Conservation (phyloP, 2,329 filamentous ascomycete genomes). For the Aspergillus sp. region DNA sequence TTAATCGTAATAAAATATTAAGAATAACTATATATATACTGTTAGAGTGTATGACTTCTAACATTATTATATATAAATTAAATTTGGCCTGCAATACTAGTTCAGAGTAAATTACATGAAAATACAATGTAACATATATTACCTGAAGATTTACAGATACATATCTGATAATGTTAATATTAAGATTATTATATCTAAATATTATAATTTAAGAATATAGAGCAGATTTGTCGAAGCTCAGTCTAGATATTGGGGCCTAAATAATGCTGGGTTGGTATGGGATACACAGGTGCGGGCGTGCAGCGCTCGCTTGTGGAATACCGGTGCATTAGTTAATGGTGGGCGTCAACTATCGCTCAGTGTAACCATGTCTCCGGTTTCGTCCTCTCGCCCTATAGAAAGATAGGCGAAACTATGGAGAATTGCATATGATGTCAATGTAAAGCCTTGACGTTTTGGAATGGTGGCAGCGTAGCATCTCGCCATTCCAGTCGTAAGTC, state of each 20-base stretch:
- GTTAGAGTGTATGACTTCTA: too few species aligned
- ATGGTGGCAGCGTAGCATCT: too few species aligned
- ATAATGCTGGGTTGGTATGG: conserved; percentile 1
- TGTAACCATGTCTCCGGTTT: too few species aligned
- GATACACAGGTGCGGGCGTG: neutral
- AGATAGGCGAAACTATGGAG: too few species aligned
- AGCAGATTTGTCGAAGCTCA: neutral
- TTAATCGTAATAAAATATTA: neutral
- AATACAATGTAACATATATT: conserved; percentile 1
- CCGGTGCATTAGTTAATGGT: neutral
- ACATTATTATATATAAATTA: neutral
- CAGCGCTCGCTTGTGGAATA: neutral
- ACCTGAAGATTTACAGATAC: neutral
- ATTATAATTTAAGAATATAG: neutral
- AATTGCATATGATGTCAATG: too few species aligned
- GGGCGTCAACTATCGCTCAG: too few species aligned
- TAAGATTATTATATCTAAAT: neutral
- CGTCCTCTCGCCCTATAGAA: too few species aligned
- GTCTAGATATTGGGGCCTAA: neutral
- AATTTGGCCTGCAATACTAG: neutral
- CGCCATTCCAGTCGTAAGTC: too few species aligned
- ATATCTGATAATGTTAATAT: neutral
- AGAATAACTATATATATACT: too few species aligned
- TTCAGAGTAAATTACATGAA: neutral
- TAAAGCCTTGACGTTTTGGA: too few species aligned